A percentile compares a stretch with the other conserved stretches of the same genome.
These are phyloP conservation scores for Crithidia sp. DNA, from an alignment of 208 protist genomes.

Conservation along the genomic window DNA sequence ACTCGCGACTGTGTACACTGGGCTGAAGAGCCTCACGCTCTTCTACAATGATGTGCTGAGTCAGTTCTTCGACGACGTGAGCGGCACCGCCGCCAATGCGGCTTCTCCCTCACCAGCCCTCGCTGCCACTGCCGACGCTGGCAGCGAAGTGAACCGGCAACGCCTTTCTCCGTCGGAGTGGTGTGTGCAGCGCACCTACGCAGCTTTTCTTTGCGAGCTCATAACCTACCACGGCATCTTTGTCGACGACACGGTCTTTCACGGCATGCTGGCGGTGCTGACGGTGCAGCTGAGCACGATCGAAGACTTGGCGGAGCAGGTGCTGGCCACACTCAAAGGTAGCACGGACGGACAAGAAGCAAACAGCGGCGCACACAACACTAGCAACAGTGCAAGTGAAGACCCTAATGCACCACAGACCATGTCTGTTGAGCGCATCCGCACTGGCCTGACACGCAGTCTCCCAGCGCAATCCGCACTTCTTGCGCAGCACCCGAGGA, in stretches of 20 bases:
- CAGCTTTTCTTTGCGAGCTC: conserved; percentile 64
- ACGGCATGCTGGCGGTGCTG: conserved; percentile 48
- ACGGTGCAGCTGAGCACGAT: conserved; percentile 40
- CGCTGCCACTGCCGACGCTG: not conserved
- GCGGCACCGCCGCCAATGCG: not conserved
- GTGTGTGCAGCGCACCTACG: conserved; percentile 56
- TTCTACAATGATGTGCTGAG: conserved; percentile 20
- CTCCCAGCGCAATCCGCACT: not conserved
- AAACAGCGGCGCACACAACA: not conserved
- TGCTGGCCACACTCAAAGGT: conserved; percentile 8
- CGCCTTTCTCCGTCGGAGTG: conserved; percentile 27
- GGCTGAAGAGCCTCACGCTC: conserved; percentile 13
- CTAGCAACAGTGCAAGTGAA: not conserved
- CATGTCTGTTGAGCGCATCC: conserved; percentile 10
- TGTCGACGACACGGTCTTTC: conserved; percentile 39
- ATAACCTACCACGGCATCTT: conserved; percentile 83
- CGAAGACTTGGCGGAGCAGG: conserved; percentile 27
- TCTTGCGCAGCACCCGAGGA: not conserved
- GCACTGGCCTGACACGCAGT: conserved; percentile 9
- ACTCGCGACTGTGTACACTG: conserved; percentile 13
- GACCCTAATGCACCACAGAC: not conserved
- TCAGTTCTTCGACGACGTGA: conserved; percentile 17
- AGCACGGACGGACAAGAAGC: not conserved
- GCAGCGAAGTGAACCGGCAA: conserved; percentile 11
- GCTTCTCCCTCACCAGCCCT: not conserved